Evolutionary conservation across 805 yeast species (phyloP), one percentile per base, ranked within the genome.

Genomic region (Candida endomychidarum): DNA sequence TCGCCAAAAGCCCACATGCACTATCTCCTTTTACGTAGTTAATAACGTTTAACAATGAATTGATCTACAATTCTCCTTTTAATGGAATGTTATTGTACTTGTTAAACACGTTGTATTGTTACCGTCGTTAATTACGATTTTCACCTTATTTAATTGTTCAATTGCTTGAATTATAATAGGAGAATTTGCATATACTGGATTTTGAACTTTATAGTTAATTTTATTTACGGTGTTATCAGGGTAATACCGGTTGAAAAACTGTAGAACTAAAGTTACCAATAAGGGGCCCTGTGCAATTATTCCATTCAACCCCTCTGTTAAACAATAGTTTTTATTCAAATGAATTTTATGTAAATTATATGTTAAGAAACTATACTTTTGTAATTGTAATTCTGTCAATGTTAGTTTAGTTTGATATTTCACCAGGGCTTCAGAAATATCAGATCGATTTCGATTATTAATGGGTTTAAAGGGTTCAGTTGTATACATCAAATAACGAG

Each of bases 281-380:
- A 90, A 67, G 0, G 97, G 96, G 0, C 96, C 99, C 32, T 86
- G 96, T 0, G 83, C 81, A 1, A 91, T 62, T 0, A 81, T 58
- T 24, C 69, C 66, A 0, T 82, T 80, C 36, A 87, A 76, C 1
- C 75, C 70, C 53, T 91, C 98, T 2, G 51, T 41, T 14, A 34
- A n/a, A 6, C 87, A 72, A 56, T 86, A 86, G 1, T 48, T 47
- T 5, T 59, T 56, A 53, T 86, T 86, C 58, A 80, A 81, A 61
- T 91, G 99, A 27, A 91, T 86, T 42, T 75, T 73, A 60, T 91
- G 99, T 3, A 95, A 72, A 57, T 91, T 91, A 63, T 81, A 81
- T 1, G 93, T 81, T 38, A 93, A 58, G 9, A 86, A 83, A 32
- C 91, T 81, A 61, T 80, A 86, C 46, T 87, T 65, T 48, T 80